Percentiles rank a stretch among this genome's conserved stretches.
Evolutionary conservation across 208 protist genomes (phyloP).

Genomic region (Naegleria fowleri): DNA sequence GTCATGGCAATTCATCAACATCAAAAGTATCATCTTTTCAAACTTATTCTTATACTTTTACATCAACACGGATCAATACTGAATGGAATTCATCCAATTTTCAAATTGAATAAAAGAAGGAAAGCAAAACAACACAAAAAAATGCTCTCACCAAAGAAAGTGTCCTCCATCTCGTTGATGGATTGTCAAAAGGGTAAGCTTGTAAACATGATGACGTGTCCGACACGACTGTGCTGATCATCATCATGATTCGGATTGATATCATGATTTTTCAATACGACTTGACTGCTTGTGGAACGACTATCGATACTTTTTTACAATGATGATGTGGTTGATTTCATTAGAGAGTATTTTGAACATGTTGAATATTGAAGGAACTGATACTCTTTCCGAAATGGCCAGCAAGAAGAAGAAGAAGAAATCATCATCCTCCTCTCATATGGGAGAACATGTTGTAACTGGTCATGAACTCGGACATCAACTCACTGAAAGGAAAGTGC

Average conservation of each 20-base stretch:
- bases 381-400: not conserved
- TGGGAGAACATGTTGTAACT: not conserved
- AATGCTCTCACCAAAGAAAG: not conserved
- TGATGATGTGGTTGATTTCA: too few species aligned
- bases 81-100: too few species aligned
- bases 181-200: not conserved
- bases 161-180: not conserved
- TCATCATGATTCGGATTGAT: too few species aligned
- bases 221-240: too few species aligned
- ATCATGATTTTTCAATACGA: too few species aligned
- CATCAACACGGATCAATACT: too few species aligned
- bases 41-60: too few species aligned
- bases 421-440: not conserved
- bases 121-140: slow-evolving; percentile 7
- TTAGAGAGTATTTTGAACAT: slow-evolving; percentile 4
- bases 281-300: too few species aligned
- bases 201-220: not conserved
- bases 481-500: slow-evolving; percentile 7
- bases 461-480: not conserved
- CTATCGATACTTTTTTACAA: too few species aligned
- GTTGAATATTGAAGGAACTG: not conserved
- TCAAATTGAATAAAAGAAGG: too few species aligned
- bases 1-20: too few species aligned
- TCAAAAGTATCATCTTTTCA: too few species aligned
- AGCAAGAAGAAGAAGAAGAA: slow-evolving; percentile 7